These are phyloP conservation scores for Echinosophora koreensis DNA, from an alignment of 306 rosid genomes.

Conservation along the genomic window DNA sequence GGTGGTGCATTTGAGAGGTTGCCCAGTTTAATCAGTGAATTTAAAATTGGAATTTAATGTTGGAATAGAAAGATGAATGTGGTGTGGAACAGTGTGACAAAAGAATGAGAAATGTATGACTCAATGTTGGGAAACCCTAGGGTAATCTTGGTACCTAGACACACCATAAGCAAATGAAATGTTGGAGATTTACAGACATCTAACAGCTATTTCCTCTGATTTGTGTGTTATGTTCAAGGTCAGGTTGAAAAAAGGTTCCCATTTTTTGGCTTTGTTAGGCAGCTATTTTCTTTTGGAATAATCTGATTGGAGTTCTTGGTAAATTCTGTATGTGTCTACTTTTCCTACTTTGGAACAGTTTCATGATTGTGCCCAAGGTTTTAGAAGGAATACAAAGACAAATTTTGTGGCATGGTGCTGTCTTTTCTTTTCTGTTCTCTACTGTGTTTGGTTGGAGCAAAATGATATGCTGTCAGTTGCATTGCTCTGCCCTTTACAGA, in stretches of 20 bases:
- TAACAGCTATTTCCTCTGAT: neutral
- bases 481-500: neutral
- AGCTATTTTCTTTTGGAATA: neutral
- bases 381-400: neutral
- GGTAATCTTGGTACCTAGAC: neutral
- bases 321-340: neutral
- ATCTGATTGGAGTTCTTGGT: neutral
- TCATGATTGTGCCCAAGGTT: neutral
- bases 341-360: neutral
- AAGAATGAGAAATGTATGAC: neutral
- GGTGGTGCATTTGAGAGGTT: neutral
- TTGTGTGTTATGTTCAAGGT: neutral
- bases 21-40: neutral
- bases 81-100: slow-evolving; percentile 4
- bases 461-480: neutral
- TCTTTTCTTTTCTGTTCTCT: neutral
- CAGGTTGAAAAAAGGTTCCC: neutral
- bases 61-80: neutral
- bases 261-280: neutral
- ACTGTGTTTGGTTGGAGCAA: neutral
- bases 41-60: slow-evolving; percentile 4
- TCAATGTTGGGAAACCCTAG: neutral
- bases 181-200: neutral
- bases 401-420: neutral
- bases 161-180: slow-evolving; percentile 4